A percentile compares a stretch with the other conserved stretches of the same genome.
Conservation (phyloP, 1,284 basidiomycete genomes). For the Rhizoctonia solani region DNA sequence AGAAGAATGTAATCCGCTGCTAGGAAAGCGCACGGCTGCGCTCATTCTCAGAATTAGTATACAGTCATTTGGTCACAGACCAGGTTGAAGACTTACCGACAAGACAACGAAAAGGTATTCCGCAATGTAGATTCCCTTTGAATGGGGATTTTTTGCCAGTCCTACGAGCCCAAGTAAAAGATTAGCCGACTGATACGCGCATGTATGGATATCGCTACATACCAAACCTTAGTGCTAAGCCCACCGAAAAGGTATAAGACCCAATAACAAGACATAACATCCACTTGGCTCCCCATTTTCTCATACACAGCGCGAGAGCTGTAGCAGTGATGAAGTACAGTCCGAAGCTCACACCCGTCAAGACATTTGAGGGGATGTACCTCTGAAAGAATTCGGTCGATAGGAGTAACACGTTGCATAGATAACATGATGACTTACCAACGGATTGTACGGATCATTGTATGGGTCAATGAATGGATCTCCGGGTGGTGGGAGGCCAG, state of each 20-base stretch:
- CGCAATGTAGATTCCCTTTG: slow-evolving; percentile 56
- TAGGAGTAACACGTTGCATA: slow-evolving; percentile 45
- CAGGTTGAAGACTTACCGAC: slow-evolving; percentile 51
- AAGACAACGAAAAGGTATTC: slow-evolving; percentile 67
- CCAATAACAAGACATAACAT: slow-evolving; percentile 71
- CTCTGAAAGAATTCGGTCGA: background rate
- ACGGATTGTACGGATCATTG: slow-evolving; percentile 59
- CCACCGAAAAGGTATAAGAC: slow-evolving; percentile 53
- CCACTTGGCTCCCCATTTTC: slow-evolving; percentile 58
- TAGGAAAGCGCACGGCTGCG: slow-evolving; percentile 77
- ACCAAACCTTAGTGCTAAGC: slow-evolving; percentile 57
- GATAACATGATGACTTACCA: slow-evolving; percentile 40
- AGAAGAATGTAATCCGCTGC: slow-evolving; percentile 72
- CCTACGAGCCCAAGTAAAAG: background rate
- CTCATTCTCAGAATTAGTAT: too few relatives aligned
- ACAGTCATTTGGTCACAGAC: background rate
- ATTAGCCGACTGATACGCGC: slow-evolving; percentile 41
- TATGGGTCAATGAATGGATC: slow-evolving; percentile 57
- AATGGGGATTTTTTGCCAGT: slow-evolving; percentile 40
- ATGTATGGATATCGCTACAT: slow-evolving; percentile 53
- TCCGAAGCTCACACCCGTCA: slow-evolving; percentile 59
- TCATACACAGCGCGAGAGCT: slow-evolving; percentile 54
- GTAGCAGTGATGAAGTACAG: slow-evolving; percentile 59
- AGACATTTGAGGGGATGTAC: slow-evolving; percentile 63
- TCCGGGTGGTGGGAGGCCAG: slow-evolving; percentile 20